phyloP scores from a whole-genome alignment of 2,329 filamentous ascomycete genomes.

The Eutypella sp. region DNA sequence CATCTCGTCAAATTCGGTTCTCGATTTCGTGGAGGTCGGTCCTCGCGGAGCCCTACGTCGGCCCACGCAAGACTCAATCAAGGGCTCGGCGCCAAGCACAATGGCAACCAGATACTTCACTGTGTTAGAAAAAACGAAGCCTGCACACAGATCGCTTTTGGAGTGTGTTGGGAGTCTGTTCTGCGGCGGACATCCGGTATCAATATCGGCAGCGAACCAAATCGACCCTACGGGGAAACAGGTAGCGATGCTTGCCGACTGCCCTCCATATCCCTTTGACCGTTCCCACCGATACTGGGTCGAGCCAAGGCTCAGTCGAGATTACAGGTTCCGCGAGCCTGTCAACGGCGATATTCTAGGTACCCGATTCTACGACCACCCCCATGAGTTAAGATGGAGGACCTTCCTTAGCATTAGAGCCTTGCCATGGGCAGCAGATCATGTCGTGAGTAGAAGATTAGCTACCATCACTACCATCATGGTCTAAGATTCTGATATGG shows the following conservation, averaged over 20 bases:
- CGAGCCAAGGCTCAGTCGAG: conserved; percentile 28
- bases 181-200: conserved; percentile 18
- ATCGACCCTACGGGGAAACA: background rate
- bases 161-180: conserved; percentile 21
- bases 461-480: too few relatives aligned
- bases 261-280: conserved; percentile 38
- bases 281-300: conserved; percentile 33
- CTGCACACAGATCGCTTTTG: conserved; percentile 14
- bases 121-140: conserved; percentile 13
- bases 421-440: conserved; percentile 42
- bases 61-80: conserved; percentile 23
- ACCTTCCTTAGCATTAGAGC: conserved; percentile 36
- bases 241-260: conserved; percentile 23
- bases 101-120: too few relatives aligned
- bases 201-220: conserved; percentile 18
- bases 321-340: conserved; percentile 25
- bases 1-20: too few relatives aligned
- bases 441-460: conserved; percentile 37
- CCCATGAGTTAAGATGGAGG: conserved; percentile 35
- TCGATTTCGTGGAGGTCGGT: conserved; percentile 28
- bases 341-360: conserved; percentile 26
- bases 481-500: too few relatives aligned
- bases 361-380: conserved; percentile 17
- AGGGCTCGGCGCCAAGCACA: too few relatives aligned
- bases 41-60: conserved; percentile 24